Percentiles rank a stretch among this genome's conserved stretches.
phyloP scores from a whole-genome alignment of 768 basidiomycete species.

The Boletus bicolor region DNA sequence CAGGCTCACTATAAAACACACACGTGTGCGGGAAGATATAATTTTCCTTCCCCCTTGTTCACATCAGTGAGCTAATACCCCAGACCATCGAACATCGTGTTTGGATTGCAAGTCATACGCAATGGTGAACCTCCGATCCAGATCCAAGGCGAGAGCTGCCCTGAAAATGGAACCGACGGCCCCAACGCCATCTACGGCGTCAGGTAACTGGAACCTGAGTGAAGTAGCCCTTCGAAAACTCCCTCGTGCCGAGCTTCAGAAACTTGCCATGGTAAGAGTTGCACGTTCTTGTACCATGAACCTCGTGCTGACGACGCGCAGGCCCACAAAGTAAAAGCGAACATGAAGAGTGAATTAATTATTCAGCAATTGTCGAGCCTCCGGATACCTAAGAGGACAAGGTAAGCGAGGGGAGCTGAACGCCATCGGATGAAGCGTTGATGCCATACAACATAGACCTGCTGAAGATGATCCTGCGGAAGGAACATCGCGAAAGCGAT shows the following conservation, averaged over 20 bases:
- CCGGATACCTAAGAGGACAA: conserved; percentile 5
- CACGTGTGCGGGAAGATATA: not conserved
- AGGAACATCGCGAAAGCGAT: conserved; percentile 17
- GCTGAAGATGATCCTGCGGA: conserved; percentile 6
- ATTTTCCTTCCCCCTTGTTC: not conserved
- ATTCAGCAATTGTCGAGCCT: conserved; percentile 19
- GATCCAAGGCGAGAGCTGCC: conserved; percentile 4
- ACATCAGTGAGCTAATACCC: not conserved
- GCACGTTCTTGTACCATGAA: not conserved
- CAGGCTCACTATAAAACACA: conserved; percentile 7
- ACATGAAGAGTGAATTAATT: conserved; percentile 27
- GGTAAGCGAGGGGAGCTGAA: conserved; percentile 7
- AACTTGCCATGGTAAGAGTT: conserved; percentile 23
- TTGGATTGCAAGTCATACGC: not conserved
- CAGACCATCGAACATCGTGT: not conserved
- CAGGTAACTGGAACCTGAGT: not conserved
- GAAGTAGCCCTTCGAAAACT: conserved; percentile 23
- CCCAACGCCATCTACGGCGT: not conserved
- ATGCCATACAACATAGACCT: not conserved
- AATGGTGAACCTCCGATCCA: conserved; percentile 10
- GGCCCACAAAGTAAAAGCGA: conserved; percentile 23
- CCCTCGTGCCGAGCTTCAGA: conserved; percentile 25
- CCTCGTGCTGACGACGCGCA: conserved; percentile 4
- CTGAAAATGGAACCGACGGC: not conserved
- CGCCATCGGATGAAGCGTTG: not conserved